Evolutionary conservation across 352 stramenopile species (phyloP), one percentile per base, ranked within the genome.

Genomic region (Elongisporangium senticosum): DNA sequence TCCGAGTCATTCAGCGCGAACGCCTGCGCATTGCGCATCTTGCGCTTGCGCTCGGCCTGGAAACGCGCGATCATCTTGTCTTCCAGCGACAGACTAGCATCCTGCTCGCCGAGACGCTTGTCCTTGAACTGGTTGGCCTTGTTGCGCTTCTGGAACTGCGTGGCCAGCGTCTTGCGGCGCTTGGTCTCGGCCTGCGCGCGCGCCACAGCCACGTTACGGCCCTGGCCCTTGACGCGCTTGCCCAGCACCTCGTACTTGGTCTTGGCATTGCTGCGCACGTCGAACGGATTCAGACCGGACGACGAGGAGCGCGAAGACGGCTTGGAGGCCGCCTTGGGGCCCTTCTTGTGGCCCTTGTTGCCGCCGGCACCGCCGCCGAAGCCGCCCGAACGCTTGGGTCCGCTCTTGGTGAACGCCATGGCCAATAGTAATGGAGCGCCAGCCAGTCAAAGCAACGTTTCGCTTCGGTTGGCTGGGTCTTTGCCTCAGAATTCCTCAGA

Each of bases 1-100:
- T 94, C 85, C 52, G 77, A 88, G 64, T 94, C 84, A 51, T 88
- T 71, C n/a, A 94, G 70, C 49, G 78, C 79, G 56, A 92, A 94
- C 22, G 76, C 68, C 24, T 75, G 73, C 17, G 79, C 74, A 50
- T 94, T 89, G 64, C 83, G 83, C 67, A 93, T 63, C 67, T 92
- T 89, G 63, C 80, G 79, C 74, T 95, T 95, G 59, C 86, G 82
- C 56, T 96, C 87, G 17, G 74, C 89, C 69, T 96, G 87, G 71
- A 97, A 96, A 50, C 89, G 85, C 22, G 83, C 74, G 67, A 97
- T 93, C 87, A 97, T 96, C 65, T 96, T 96, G 73, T 97, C 89
- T 59, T 97, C 89, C n/a, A 96, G 69, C 56, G 89, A 95, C 68
- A 97, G 75, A 11, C 68, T 79, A 20, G 84, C 68, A 59, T 93